A percentile compares a stretch with the other conserved stretches of the same genome.
Evolutionary conservation across 441 rosid genomes (phyloP).

Genomic region (Arabidopsis lyrata): DNA sequence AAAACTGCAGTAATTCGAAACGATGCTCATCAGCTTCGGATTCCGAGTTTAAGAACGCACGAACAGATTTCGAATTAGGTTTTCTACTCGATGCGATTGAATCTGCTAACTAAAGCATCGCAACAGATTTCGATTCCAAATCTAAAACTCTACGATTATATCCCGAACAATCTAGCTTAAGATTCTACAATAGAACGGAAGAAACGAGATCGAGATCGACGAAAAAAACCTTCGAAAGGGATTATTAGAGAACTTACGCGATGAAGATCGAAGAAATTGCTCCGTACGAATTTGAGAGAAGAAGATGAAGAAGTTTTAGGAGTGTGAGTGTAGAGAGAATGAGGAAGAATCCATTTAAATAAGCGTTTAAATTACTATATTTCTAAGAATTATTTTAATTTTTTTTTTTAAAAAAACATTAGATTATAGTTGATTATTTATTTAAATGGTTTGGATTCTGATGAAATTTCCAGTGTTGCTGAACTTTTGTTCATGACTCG

Average conservation of each 20-base stretch:
- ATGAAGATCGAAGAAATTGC: constrained; percentile 27
- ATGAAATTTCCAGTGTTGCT: too few relatives aligned
- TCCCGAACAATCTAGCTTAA: constrained; percentile 5
- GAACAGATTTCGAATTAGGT: constrained; percentile 14
- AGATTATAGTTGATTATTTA: too few relatives aligned
- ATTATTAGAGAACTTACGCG: constrained; percentile 24
- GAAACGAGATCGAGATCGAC: constrained; percentile 20
- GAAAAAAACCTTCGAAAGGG: neutral
- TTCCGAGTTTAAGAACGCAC: neutral
- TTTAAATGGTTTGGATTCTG: too few relatives aligned
- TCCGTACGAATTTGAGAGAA: constrained; percentile 13
- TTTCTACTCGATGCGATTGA: constrained; percentile 5
- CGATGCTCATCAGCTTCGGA: constrained; percentile 31
- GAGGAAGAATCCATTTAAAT: constrained; percentile 18
- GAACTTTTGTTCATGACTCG: neutral
- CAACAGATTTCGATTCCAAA: constrained; percentile 18
- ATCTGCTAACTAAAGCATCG: constrained; percentile 10
- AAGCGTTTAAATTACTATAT: neutral
- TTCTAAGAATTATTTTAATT: neutral
- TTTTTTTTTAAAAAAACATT: too few relatives aligned
- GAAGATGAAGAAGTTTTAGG: neutral
- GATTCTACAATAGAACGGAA: constrained; percentile 17
- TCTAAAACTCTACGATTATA: constrained; percentile 22
- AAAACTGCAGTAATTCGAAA: constrained; percentile 13
- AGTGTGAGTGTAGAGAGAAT: constrained; percentile 13